These are phyloP conservation scores for Nothopassalora personata DNA, from an alignment of 2,329 filamentous ascomycete species.

Conservation along the genomic window DNA sequence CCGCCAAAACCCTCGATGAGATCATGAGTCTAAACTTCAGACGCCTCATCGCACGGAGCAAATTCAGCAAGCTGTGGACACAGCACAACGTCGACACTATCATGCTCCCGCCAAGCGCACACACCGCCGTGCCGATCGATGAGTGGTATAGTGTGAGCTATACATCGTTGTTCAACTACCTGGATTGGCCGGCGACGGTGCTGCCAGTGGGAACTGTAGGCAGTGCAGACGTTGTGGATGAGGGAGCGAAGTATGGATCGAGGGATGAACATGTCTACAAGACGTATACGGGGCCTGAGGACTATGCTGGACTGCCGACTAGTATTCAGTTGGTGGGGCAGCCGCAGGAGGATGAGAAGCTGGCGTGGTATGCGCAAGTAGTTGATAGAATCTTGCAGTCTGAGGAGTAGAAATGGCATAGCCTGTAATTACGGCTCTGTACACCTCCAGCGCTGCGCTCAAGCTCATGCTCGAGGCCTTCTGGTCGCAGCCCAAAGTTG, in stretches of 20 bases:
- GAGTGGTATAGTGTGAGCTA: background rate
- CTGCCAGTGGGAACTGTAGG: background rate
- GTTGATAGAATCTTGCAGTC: background rate
- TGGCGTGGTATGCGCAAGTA: background rate
- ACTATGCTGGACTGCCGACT: background rate
- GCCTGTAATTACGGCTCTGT: background rate
- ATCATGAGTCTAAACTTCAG: background rate
- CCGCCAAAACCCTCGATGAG: background rate
- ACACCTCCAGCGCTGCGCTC: background rate
- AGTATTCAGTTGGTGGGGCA: background rate
- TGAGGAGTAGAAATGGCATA: background rate
- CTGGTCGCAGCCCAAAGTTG: too few relatives aligned
- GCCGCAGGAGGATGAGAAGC: background rate
- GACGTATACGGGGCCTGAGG: background rate
- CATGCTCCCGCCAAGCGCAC: background rate
- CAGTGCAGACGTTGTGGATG: background rate
- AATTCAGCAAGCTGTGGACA: background rate
- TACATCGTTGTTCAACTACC: background rate
- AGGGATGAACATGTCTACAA: background rate
- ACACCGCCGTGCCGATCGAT: background rate
- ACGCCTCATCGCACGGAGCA: background rate
- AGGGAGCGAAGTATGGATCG: background rate
- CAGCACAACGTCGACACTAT: background rate
- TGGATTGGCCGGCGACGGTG: background rate
- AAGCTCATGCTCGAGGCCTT: too few relatives aligned